Conservation (phyloP, 2,329 filamentous ascomycete species). For the Alternaria sp. region DNA sequence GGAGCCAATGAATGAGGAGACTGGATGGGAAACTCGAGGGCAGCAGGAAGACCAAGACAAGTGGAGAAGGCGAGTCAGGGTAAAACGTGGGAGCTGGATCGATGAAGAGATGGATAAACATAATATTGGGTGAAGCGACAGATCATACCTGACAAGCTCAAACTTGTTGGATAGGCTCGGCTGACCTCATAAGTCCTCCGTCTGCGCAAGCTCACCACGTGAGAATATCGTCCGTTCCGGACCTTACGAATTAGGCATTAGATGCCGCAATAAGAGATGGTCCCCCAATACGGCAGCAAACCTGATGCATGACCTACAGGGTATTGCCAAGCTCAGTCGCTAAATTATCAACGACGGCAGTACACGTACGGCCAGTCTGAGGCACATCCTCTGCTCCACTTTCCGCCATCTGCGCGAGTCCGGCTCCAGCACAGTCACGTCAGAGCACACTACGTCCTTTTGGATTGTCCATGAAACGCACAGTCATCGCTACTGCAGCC, state of each 20-base stretch:
- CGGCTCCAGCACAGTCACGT: background rate
- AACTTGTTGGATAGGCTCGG: background rate
- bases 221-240: background rate
- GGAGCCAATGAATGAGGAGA: conserved; percentile 9
- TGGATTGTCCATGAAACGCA: background rate
- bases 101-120: conserved; percentile 48
- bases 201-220: background rate
- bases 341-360: background rate
- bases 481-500: background rate
- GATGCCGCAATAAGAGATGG: background rate
- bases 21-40: conserved; percentile 26
- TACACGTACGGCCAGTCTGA: background rate
- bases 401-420: background rate
- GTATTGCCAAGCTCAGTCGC: background rate
- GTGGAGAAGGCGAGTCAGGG: conserved; percentile 30
- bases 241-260: background rate
- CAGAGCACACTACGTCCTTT: background rate
- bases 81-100: conserved; percentile 39
- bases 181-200: background rate
- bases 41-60: conserved; percentile 28
- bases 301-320: background rate
- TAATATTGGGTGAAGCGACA: conserved; percentile 38
- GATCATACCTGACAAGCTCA: background rate
- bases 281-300: background rate
- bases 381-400: background rate